Base-by-base conservation (phyloP, 2,329 filamentous ascomycete species). In the Diaporthe vaccinii region DNA sequence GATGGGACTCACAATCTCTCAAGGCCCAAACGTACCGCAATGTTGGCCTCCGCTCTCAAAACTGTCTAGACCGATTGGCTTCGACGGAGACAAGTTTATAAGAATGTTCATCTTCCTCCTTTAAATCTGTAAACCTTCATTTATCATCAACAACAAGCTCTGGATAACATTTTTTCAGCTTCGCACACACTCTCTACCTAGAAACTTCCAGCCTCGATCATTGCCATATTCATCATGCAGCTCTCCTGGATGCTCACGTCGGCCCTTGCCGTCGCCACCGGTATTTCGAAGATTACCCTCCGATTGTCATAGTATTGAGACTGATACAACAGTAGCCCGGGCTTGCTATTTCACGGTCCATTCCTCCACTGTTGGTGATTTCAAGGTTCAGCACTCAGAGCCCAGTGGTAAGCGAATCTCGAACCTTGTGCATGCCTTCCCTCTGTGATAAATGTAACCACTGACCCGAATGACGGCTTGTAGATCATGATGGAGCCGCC, bases 331-430 rank as follows among this genome's bases (percentile, higher is more conserved):
- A 5, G n/a, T 62, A 62, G 58, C 58, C 15, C 58, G 28, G n/a
- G 58, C 36, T 44, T 44, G 36, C n/a, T 44, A 62, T 28, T 44
- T 44, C 15, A 62, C 58, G 22, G 58, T 62, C 2, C 58, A 44
- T 44, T 62, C 58, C 0, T 62, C 36, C 14, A 31, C 58, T 28
- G 36, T 62, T 14, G 58, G 58, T 28, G 36, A 44, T 31, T 49
- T 67, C 20, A 49, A 67, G 39, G 41, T 36, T 22, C 61, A 67
- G 41, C 61, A 67, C 28, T 67, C 41, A 4, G 61, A 67, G 44
- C 61, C 41, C 20, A 6, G 2, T 15, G 61, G 28, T 49, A 5
- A 49, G 61, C n/a, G 17, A 10, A 10, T 49, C 10, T n/a, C 25
- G 5, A 17, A 2, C 3, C 14, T 12, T 20, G 2, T n/a, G 12